These are phyloP conservation scores for Fusarium mexicanum DNA, from an alignment of 2,329 filamentous ascomycete species.

Conservation along the genomic window DNA sequence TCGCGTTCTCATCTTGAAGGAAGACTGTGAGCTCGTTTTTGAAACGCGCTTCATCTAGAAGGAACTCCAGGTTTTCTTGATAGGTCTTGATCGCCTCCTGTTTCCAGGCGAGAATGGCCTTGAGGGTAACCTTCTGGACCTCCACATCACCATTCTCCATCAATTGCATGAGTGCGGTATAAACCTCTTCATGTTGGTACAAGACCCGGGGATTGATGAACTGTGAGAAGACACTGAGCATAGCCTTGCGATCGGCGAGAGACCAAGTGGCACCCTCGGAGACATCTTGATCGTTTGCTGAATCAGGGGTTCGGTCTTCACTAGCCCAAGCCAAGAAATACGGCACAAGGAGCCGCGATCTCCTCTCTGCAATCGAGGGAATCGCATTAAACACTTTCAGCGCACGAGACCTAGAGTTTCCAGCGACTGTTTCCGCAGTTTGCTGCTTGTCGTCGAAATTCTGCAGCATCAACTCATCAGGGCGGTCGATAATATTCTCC, in stretches of 20 bases:
- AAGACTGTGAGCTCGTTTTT: constrained; percentile 94
- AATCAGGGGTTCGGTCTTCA: constrained; percentile 53
- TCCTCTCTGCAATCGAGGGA: constrained; percentile 83
- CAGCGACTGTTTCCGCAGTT: constrained; percentile 58
- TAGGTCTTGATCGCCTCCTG: constrained; percentile 78
- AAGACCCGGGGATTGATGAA: constrained; percentile 89
- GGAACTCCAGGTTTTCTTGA: constrained; percentile 83
- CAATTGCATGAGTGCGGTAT: constrained; percentile 76
- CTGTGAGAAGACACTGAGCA: constrained; percentile 82
- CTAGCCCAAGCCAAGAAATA: constrained; percentile 85
- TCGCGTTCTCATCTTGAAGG: constrained; percentile 77
- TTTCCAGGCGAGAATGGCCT: constrained; percentile 91
- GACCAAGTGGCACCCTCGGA: constrained; percentile 66
- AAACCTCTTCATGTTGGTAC: constrained; percentile 80
- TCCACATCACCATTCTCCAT: constrained; percentile 90
- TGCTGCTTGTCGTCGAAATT: constrained; percentile 73
- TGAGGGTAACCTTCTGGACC: constrained; percentile 85
- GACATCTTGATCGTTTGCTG: constrained; percentile 48
- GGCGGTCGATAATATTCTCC: constrained; percentile 61
- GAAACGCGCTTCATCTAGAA: constrained; percentile 91
- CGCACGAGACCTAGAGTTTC: constrained; percentile 77
- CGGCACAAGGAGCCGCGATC: constrained; percentile 85
- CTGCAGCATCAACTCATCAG: constrained; percentile 67
- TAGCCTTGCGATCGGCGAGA: constrained; percentile 82
- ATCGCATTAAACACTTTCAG: constrained; percentile 79